Evolutionary conservation across 1,139 yeast species (phyloP).

Genomic region (Lodderomyces elongisporus): DNA sequence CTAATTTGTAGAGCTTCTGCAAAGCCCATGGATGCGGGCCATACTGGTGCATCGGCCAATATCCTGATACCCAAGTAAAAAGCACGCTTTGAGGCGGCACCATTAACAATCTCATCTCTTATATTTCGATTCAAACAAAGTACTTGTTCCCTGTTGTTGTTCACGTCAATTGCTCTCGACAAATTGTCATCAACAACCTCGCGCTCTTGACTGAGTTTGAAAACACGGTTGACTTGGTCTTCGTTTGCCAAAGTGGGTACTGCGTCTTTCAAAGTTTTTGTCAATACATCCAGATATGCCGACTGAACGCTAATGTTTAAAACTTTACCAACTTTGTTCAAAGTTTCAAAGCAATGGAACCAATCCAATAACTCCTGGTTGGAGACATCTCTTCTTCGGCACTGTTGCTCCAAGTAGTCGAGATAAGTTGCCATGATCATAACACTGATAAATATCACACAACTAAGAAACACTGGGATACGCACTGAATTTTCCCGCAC

Average conservation of each 20-base stretch:
- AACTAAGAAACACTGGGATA: conserved; percentile 70
- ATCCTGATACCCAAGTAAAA: conserved; percentile 66
- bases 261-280: conserved; percentile 18
- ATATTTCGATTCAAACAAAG: conserved; percentile 20
- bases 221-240: conserved; percentile 4
- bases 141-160: conserved; percentile 8
- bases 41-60: conserved; percentile 74
- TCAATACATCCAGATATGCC: conserved; percentile 52
- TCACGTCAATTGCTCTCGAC: conserved; percentile 8
- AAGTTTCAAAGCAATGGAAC: conserved; percentile 45
- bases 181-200: conserved; percentile 12
- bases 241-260: neutral
- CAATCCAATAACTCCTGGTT: conserved; percentile 46
- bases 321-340: conserved; percentile 51
- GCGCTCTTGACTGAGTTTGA: conserved; percentile 9
- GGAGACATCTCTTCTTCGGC: conserved; percentile 22
- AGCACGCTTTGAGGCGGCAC: conserved; percentile 51
- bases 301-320: conserved; percentile 25
- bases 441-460: conserved; percentile 60
- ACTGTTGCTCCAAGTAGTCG: conserved; percentile 43
- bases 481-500: conserved; percentile 60
- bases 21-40: conserved; percentile 74
- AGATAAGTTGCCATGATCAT: conserved; percentile 59
- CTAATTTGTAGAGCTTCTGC: conserved; percentile 72
- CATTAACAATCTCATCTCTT: conserved; percentile 29